Conservation (phyloP, 2,329 filamentous ascomycete genomes). For the Dothidotthia symphoricarpi region DNA sequence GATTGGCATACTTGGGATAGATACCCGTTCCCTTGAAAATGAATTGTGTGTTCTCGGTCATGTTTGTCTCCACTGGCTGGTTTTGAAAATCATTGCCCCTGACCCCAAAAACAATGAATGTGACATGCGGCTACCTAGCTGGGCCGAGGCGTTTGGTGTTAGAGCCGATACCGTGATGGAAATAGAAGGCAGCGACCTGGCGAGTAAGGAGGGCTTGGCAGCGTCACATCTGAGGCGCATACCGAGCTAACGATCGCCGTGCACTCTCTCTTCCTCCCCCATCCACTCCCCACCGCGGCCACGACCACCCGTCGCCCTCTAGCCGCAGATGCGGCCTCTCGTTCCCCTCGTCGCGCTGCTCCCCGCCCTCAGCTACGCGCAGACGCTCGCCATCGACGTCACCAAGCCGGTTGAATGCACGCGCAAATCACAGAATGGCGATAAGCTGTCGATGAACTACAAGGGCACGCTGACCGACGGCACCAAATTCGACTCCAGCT, state of each 20-base stretch:
- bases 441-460: conserved; percentile 51
- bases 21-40: too few relatives aligned
- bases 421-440: conserved; percentile 48
- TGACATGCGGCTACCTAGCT: too few relatives aligned
- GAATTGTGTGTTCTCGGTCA: too few relatives aligned
- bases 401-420: conserved; percentile 45
- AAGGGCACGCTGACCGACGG: conserved; percentile 59
- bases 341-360: conserved; percentile 21
- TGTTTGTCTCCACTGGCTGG: too few relatives aligned
- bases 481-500: conserved; percentile 78
- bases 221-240: too few relatives aligned
- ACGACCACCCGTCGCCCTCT: conserved; percentile 1
- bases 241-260: conserved; percentile 3
- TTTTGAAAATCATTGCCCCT: too few relatives aligned
- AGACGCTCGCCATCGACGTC: conserved; percentile 44
- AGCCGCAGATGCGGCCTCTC: conserved; percentile 32
- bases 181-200: too few relatives aligned
- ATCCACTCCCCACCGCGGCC: conserved; percentile 1
- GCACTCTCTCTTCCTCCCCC: neutral
- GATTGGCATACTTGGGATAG: too few relatives aligned
- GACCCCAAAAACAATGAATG: too few relatives aligned
- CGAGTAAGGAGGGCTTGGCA: too few relatives aligned
- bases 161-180: too few relatives aligned
- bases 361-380: conserved; percentile 21
- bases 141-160: too few relatives aligned